phyloP scores from a whole-genome alignment of 2,329 filamentous ascomycete species.

The Aspergillus eucalypticola region DNA sequence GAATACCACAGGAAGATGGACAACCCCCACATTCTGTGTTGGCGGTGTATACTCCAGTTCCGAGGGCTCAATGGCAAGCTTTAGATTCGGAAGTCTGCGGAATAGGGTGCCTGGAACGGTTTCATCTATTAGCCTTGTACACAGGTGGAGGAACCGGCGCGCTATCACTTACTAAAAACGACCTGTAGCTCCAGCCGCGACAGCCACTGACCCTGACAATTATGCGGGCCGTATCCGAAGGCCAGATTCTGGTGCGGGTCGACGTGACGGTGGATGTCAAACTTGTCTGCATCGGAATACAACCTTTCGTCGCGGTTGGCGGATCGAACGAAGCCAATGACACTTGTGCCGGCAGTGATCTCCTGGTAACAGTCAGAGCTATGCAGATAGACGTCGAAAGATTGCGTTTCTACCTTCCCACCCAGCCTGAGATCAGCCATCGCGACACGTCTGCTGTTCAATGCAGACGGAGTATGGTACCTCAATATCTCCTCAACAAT shows the following conservation, averaged over 20 bases:
- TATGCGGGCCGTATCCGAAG: constrained; percentile 1
- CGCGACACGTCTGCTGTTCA: constrained; percentile 1
- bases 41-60: constrained; percentile 1
- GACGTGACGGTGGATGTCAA: constrained; percentile 6
- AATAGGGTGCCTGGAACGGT: neutral
- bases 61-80: neutral
- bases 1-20: neutral
- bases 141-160: too few species aligned
- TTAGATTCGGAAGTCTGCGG: constrained; percentile 2
- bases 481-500: neutral
- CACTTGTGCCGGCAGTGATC: constrained; percentile 2
- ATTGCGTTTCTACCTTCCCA: constrained; percentile 2
- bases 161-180: neutral
- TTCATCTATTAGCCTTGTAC: too few species aligned
- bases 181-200: neutral
- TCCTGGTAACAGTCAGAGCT: neutral
- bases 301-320: constrained; percentile 7
- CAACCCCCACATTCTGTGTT: constrained; percentile 1
- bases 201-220: neutral
- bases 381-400: too few species aligned
- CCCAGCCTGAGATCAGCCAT: neutral
- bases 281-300: constrained; percentile 7
- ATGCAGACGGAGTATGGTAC: constrained; percentile 1
- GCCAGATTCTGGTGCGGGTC: constrained; percentile 1
- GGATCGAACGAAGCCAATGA: constrained; percentile 7